Conservation (phyloP, 2,329 filamentous ascomycete genomes). For the Fusarium sublunatum region DNA sequence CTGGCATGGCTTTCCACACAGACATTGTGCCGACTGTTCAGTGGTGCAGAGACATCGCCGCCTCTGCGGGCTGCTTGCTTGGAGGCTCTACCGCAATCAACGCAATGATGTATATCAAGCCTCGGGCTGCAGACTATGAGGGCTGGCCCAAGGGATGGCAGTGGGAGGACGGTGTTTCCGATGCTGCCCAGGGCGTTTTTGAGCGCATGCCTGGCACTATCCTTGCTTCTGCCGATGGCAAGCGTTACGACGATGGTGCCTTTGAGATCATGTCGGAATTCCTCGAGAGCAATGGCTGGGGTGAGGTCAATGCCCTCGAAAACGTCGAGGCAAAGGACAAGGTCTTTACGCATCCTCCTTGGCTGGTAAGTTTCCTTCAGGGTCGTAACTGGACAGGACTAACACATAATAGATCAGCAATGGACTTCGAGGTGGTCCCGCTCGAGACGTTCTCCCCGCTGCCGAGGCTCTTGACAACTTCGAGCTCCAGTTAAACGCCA, state of each 20-base stretch:
- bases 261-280: constrained; percentile 71
- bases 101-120: constrained; percentile 75
- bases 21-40: constrained; percentile 60
- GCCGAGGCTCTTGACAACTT: constrained; percentile 71
- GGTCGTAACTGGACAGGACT: neutral
- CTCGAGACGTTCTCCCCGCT: constrained; percentile 75
- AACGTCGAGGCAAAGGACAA: constrained; percentile 71
- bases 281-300: constrained; percentile 70
- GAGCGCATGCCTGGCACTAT: constrained; percentile 63
- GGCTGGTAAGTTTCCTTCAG: constrained; percentile 53
- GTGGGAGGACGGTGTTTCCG: constrained; percentile 62
- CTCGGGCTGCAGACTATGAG: constrained; percentile 73
- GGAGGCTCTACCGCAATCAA: constrained; percentile 74
- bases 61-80: constrained; percentile 69
- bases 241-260: constrained; percentile 73
- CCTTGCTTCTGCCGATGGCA: constrained; percentile 72
- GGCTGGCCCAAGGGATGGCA: constrained; percentile 77
- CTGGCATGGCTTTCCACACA: constrained; percentile 76
- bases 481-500: constrained; percentile 71
- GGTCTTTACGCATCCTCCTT: constrained; percentile 72
- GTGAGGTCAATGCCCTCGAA: constrained; percentile 68
- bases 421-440: constrained; percentile 74
- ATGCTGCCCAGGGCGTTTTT: constrained; percentile 71
- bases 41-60: constrained; percentile 39
- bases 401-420: constrained; percentile 63